Conservation (phyloP, 495 filamentous ascomycete species). For the Aspergillus egyptiacus region DNA sequence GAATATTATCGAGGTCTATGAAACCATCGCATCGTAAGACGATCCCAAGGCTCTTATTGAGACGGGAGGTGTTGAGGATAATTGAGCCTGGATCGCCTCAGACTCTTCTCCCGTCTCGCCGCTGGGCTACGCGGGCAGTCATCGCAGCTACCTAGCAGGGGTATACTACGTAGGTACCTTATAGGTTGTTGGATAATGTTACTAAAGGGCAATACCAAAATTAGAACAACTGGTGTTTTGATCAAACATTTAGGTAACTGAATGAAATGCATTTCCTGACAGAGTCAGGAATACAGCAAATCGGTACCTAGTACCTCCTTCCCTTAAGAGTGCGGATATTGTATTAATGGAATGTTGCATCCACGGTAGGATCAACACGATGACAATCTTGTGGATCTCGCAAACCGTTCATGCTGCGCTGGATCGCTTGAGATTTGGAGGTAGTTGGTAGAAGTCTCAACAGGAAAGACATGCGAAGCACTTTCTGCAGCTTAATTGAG, state of each 20-base stretch:
- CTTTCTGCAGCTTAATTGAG: neutral
- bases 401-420: slow-evolving; percentile 6
- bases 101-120: neutral
- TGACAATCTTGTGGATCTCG: slow-evolving; percentile 9
- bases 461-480: neutral
- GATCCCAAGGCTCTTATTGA: neutral
- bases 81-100: neutral
- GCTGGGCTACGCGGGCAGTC: slow-evolving; percentile 3
- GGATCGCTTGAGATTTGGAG: neutral
- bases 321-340: too few relatives aligned
- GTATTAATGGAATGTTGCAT: too few relatives aligned
- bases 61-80: neutral
- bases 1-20: neutral
- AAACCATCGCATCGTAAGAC: neutral
- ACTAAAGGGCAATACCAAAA: too few relatives aligned
- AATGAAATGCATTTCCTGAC: too few relatives aligned
- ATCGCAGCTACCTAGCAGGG: neutral
- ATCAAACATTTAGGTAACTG: too few relatives aligned
- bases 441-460: neutral
- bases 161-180: slow-evolving; percentile 1
- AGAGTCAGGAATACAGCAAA: too few relatives aligned
- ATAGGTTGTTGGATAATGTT: too few relatives aligned
- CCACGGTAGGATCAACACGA: too few relatives aligned
- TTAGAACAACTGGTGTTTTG: too few relatives aligned
- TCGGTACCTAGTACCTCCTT: too few relatives aligned